A percentile compares a stretch with the other conserved stretches of the same genome.
Conservation (phyloP, 352 stramenopile genomes). For the Phytopythium ostracodes region DNA sequence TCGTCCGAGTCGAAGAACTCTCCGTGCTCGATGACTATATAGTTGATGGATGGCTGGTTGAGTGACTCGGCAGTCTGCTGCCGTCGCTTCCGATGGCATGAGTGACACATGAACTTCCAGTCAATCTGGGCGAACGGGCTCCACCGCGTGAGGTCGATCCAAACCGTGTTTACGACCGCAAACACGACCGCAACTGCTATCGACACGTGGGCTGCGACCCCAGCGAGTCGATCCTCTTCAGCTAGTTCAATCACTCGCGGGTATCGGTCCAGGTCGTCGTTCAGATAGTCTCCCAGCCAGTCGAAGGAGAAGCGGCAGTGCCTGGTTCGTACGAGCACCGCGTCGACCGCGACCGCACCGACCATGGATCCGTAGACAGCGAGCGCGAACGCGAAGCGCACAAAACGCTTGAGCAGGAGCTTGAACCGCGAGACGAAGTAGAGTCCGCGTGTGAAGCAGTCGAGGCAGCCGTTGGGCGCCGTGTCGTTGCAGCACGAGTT, state of each 20-base stretch:
- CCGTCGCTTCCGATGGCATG: not conserved
- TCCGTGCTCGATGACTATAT: slow-evolving; percentile 19
- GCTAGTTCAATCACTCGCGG: slow-evolving; percentile 1
- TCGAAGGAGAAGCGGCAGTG: slow-evolving; percentile 11
- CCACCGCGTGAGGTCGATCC: slow-evolving; percentile 26
- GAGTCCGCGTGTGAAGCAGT: slow-evolving; percentile 25
- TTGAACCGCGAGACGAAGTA: slow-evolving; percentile 14
- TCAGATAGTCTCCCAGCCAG: slow-evolving; percentile 13
- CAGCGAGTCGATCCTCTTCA: slow-evolving; percentile 7
- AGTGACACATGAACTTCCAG: slow-evolving; percentile 6
- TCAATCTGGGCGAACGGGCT: slow-evolving; percentile 10
- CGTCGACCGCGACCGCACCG: slow-evolving; percentile 14
- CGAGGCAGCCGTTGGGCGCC: slow-evolving; percentile 21
- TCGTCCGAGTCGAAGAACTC: slow-evolving; percentile 23
- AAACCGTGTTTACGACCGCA: slow-evolving; percentile 12
- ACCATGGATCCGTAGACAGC: slow-evolving; percentile 16
- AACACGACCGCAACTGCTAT: slow-evolving; percentile 13
- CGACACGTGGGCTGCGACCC: slow-evolving; percentile 2
- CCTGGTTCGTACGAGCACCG: slow-evolving; percentile 14
- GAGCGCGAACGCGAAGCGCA: slow-evolving; percentile 11
- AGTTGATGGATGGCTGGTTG: slow-evolving; percentile 13
- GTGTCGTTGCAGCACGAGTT: slow-evolving; percentile 23
- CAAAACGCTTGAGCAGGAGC: slow-evolving; percentile 20
- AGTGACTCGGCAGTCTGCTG: slow-evolving; percentile 3
- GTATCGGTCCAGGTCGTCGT: slow-evolving; percentile 1